These are phyloP conservation scores for Lachnellula occidentalis DNA, from an alignment of 2,329 filamentous ascomycete species.

Conservation along the genomic window DNA sequence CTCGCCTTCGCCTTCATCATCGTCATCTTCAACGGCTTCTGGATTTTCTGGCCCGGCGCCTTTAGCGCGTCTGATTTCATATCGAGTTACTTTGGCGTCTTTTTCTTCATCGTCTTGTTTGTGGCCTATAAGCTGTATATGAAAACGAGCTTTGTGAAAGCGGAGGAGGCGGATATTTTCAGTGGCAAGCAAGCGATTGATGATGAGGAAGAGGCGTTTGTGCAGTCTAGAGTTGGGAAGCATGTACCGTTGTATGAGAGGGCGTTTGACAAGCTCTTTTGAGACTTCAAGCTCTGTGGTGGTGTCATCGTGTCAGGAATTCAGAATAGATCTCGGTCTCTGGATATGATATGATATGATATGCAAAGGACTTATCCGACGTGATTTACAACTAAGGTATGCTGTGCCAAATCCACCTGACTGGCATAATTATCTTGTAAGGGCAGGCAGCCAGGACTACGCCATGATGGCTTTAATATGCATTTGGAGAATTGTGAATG, in stretches of 20 bases:
- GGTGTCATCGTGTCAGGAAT: too few relatives aligned
- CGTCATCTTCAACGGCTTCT: conserved; percentile 52
- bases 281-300: background rate
- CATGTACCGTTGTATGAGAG: background rate
- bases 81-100: conserved; percentile 48
- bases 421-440: too few relatives aligned
- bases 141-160: conserved; percentile 4
- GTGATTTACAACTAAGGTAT: too few relatives aligned
- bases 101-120: conserved; percentile 51
- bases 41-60: conserved; percentile 47
- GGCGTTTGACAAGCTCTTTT: background rate
- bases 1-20: conserved; percentile 42
- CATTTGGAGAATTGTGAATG: too few relatives aligned
- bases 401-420: too few relatives aligned
- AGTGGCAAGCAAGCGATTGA: conserved; percentile 33
- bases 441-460: too few relatives aligned
- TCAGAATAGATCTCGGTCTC: too few relatives aligned
- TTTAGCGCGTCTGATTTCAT: conserved; percentile 42
- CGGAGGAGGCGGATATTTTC: conserved; percentile 6
- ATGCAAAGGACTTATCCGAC: too few relatives aligned
- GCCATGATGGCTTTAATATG: too few relatives aligned
- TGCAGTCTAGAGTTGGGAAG: background rate
- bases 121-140: conserved; percentile 4
- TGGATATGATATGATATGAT: too few relatives aligned
- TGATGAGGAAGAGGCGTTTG: conserved; percentile 3